Evolutionary conservation across 495 filamentous ascomycete species (phyloP), one percentile per base, ranked within the genome.

Genomic region (Penicillium silybi): DNA sequence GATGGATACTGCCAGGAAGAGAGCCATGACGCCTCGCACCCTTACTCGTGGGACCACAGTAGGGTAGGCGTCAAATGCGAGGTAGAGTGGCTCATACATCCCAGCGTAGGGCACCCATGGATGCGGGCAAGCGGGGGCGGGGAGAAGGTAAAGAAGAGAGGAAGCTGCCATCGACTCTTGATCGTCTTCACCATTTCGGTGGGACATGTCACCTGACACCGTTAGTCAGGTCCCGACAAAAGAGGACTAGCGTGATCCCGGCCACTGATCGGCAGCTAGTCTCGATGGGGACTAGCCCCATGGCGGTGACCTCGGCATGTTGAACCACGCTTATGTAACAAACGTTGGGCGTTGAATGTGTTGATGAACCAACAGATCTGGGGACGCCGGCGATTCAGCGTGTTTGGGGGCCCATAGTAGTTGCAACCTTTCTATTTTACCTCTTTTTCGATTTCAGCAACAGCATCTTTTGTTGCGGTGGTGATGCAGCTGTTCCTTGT

Each of bases 11-110:
- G 75, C 74, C 40, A 79, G 68, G 49, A 78, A 73, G 50, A 78
- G 66, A 59, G 74, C 69, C 71, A 80, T 78, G 59, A 73, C 70
- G 54, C 73, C 73, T 72, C 72, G 66, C 32, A 75, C 74, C 68
- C 73, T 70, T 41, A 76, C 72, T 59, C 71, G 74, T 40, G 74
- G 74, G 39, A 76, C 64, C 56, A 72, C 70, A 56, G 63, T 69
- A 53, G 70, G 73, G 65, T 76, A 78, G 60, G 68, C 69, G 64
- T 76, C 73, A 59, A 76, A 75, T 38, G 73, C 62, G 51, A 73
- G 56, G 59, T 70, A 70, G 41, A 77, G 62, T 56, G 71, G 71
- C 69, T 77, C 72, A 69, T 74, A 74, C 71, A 76, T 75, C 64
- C 74, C 73, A 69, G 66, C 68, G 67, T 72, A 65, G 46, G 52